Evolutionary conservation across 2,329 filamentous ascomycete genomes (phyloP), one percentile per base, ranked within the genome.

Genomic region (Clarireedia homoeocarpa): DNA sequence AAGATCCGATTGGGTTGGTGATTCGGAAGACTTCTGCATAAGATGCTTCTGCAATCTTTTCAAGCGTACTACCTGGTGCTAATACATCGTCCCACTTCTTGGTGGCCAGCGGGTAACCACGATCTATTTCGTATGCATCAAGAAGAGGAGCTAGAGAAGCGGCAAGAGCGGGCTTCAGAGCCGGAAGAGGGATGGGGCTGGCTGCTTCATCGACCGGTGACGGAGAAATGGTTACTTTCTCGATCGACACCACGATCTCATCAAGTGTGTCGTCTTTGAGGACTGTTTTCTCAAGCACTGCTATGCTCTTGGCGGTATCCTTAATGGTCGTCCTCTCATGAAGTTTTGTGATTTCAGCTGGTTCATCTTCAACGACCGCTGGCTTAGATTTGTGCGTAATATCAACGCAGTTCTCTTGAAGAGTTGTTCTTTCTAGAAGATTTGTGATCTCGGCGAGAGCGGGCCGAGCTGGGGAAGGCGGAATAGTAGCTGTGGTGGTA

Each of bases 21-120:
- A 85, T 75, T 9, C 81, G 80, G 62, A 85, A 86, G 9, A 86
- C 81, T 65, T 86, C 83, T 5, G 83, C 82, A 62, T 80, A 86
- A 2, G 83, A 85, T 5, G 83, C 82, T 66, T 86, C 83, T 9
- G 83, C 82, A 51, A 86, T 85, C 69, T 86, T 86, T 45, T 75
- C 74, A 49, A 85, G 81, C 38, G 69, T 68, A 63, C 80, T 77
- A 15, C 73, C 75, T 0, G 73, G 70, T 0, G 78, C 77, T 49
- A 81, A 81, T 30, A 85, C 73, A 52, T 84, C 80, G 30, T 74
- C 69, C 82, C 83, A 86, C 4, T 57, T 54, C 6, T 44, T 53
- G 5, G 60, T 52, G 4, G 30, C 17, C 9, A 67, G 44, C 3
- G 45, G 24, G 1, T 48, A 30, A 3, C 59, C 54, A 7, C 54